Conservation (phyloP, 805 yeast species). For the Metschnikowia koreensis region DNA sequence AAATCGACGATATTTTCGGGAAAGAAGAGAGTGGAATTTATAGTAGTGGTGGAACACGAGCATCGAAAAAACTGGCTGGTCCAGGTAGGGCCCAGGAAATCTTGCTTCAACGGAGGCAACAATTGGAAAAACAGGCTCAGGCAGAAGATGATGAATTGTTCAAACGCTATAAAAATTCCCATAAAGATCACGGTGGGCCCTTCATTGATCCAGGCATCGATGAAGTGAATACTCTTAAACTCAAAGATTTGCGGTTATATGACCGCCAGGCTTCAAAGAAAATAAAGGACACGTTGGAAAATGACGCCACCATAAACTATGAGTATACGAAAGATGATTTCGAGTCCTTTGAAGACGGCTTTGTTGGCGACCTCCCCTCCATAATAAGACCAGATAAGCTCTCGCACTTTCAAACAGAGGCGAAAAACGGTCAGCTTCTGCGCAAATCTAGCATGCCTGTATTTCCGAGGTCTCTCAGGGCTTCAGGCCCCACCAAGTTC, state of each 20-base stretch:
- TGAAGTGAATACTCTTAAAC: slow-evolving; percentile 28
- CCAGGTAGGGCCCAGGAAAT: slow-evolving; percentile 24
- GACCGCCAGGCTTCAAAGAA: slow-evolving; percentile 8
- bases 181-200: slow-evolving; percentile 3
- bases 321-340: slow-evolving; percentile 38
- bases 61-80: slow-evolving; percentile 8
- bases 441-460: slow-evolving; percentile 25
- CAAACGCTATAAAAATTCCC: slow-evolving; percentile 15
- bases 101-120: slow-evolving; percentile 22
- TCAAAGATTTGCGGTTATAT: slow-evolving; percentile 26
- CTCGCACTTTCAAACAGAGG: slow-evolving; percentile 9
- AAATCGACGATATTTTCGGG: slow-evolving; percentile 38
- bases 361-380: slow-evolving; percentile 22
- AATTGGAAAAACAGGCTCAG: slow-evolving; percentile 32
- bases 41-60: slow-evolving; percentile 19
- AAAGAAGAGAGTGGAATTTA: slow-evolving; percentile 37
- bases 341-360: slow-evolving; percentile 39
- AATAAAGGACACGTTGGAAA: slow-evolving; percentile 25
- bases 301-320: slow-evolving; percentile 35
- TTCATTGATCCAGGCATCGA: slow-evolving; percentile 11
- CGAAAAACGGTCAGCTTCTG: slow-evolving; percentile 3
- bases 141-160: slow-evolving; percentile 33
- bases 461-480: slow-evolving; percentile 14
- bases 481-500: slow-evolving; percentile 25
- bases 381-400: slow-evolving; percentile 12